Percentiles rank a stretch among this genome's conserved stretches.
phyloP scores from a whole-genome alignment of 192 early-diverging fungal species.

The Coemansia sp. region DNA sequence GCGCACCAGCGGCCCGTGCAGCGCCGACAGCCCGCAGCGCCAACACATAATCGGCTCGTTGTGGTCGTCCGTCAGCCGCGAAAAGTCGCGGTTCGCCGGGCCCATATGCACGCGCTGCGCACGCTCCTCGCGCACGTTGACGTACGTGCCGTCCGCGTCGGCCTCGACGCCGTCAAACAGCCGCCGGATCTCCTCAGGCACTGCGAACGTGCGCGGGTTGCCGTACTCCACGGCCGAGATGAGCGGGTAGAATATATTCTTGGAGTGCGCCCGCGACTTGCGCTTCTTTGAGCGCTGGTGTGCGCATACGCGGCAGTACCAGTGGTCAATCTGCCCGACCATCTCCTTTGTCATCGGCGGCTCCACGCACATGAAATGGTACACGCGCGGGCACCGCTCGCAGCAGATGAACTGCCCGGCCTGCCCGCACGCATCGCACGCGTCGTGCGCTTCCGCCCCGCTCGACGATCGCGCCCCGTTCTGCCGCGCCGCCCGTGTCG shows the following conservation, averaged over 20 bases:
- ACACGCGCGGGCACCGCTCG: conserved; percentile 47
- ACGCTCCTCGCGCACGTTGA: conserved; percentile 38
- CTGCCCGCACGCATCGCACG: conserved; percentile 48
- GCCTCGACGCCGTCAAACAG: conserved; percentile 48
- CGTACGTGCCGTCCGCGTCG: conserved; percentile 34
- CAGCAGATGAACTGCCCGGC: conserved; percentile 50
- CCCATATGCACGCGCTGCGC: conserved; percentile 23
- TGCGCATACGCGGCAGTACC: conserved; percentile 45
- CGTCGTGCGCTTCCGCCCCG: conserved; percentile 15
- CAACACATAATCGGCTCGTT: conserved; percentile 44
- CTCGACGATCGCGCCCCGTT: conserved; percentile 8
- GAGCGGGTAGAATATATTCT: conserved; percentile 47
- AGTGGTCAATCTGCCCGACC: conserved; percentile 36
- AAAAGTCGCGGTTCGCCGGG: conserved; percentile 32
- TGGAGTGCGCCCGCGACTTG: conserved; percentile 42
- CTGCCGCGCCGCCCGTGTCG: background rate
- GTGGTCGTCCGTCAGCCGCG: conserved; percentile 42
- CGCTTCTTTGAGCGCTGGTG: conserved; percentile 25
- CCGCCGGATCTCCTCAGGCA: conserved; percentile 50
- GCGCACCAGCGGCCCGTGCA: conserved; percentile 36
- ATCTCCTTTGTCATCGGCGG: conserved; percentile 42
- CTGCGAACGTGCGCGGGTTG: conserved; percentile 41
- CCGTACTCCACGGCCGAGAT: conserved; percentile 28
- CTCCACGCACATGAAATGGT: conserved; percentile 47
- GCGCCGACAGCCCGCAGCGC: conserved; percentile 40